These are phyloP conservation scores for Linaria vulgaris DNA, from an alignment of 257 asterid species.

Conservation along the genomic window DNA sequence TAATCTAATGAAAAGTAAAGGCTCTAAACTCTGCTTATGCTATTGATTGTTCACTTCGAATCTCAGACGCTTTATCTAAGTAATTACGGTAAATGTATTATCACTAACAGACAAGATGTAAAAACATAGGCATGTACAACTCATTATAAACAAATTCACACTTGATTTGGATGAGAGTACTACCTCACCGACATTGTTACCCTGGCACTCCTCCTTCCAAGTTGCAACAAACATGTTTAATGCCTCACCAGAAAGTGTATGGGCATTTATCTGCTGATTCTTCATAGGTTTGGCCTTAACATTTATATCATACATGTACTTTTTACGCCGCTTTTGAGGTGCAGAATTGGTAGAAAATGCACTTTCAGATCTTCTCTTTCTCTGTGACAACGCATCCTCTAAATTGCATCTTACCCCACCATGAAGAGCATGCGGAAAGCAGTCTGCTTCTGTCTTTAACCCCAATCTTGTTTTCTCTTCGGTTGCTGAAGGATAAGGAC, in stretches of 20 bases:
- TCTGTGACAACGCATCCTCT: slow-evolving; percentile 35
- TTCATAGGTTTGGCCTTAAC: slow-evolving; percentile 27
- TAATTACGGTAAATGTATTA: slow-evolving; percentile 1
- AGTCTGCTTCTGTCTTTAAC: slow-evolving; percentile 49
- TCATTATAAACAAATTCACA: slow-evolving; percentile 2
- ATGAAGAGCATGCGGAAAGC: slow-evolving; percentile 23
- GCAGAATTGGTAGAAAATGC: slow-evolving; percentile 30
- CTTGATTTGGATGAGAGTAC: slow-evolving; percentile 3
- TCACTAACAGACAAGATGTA: not conserved
- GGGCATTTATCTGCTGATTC: slow-evolving; percentile 27
- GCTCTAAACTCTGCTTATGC: too few species aligned
- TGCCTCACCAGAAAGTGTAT: slow-evolving; percentile 47
- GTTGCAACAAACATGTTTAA: slow-evolving; percentile 58
- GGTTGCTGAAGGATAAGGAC: slow-evolving; percentile 94
- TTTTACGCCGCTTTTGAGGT: slow-evolving; percentile 47
- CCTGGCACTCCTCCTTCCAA: slow-evolving; percentile 80
- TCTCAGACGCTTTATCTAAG: not conserved
- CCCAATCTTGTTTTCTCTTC: slow-evolving; percentile 84
- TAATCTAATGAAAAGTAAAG: too few species aligned
- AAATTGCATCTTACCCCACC: slow-evolving; percentile 33
- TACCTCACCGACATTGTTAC: slow-evolving; percentile 64
- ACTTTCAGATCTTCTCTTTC: slow-evolving; percentile 56
- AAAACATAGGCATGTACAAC: slow-evolving; percentile 17
- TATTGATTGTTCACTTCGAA: too few species aligned
- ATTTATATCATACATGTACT: slow-evolving; percentile 30